A percentile compares a stretch with the other conserved stretches of the same genome.
phyloP scores from a whole-genome alignment of 2,329 filamentous ascomycete genomes.

The Exophiala oligosperma region DNA sequence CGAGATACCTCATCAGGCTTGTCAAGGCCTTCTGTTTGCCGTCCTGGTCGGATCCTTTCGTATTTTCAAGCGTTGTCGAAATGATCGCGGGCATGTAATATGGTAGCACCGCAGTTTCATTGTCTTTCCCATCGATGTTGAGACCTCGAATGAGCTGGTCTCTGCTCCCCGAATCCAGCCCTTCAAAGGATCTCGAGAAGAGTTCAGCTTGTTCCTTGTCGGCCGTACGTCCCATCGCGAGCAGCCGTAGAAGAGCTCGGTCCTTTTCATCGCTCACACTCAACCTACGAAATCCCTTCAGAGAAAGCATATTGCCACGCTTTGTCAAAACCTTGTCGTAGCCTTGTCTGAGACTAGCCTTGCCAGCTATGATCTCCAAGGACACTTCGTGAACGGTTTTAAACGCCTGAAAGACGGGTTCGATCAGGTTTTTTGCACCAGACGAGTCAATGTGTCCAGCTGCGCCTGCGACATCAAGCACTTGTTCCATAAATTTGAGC shows the following conservation, averaged over 20 bases:
- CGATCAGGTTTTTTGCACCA: conserved; percentile 35
- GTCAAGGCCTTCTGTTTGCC: conserved; percentile 28
- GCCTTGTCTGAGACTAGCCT: conserved; percentile 30
- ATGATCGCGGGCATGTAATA: conserved; percentile 43
- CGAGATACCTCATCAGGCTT: conserved; percentile 34
- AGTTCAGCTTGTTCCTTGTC: conserved; percentile 33
- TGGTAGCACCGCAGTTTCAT: conserved; percentile 37
- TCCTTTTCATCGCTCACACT: conserved; percentile 30
- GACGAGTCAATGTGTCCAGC: conserved; percentile 37
- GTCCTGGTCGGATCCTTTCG: conserved; percentile 22
- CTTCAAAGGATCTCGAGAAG: conserved; percentile 33
- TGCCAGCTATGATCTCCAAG: conserved; percentile 31
- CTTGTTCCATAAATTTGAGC: conserved; percentile 39
- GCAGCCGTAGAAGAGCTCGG: conserved; percentile 38
- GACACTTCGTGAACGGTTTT: conserved; percentile 34
- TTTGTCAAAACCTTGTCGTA: conserved; percentile 38
- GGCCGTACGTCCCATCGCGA: conserved; percentile 40
- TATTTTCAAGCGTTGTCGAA: conserved; percentile 32
- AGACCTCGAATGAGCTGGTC: conserved; percentile 33
- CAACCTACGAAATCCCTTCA: conserved; percentile 33
- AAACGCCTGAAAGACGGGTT: conserved; percentile 37
- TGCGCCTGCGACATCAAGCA: conserved; percentile 42
- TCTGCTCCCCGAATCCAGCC: conserved; percentile 25
- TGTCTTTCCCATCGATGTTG: conserved; percentile 38
- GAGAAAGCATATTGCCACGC: conserved; percentile 32